Conservation (phyloP, 441 rosid genomes). For the Flueggea neowawraea region DNA sequence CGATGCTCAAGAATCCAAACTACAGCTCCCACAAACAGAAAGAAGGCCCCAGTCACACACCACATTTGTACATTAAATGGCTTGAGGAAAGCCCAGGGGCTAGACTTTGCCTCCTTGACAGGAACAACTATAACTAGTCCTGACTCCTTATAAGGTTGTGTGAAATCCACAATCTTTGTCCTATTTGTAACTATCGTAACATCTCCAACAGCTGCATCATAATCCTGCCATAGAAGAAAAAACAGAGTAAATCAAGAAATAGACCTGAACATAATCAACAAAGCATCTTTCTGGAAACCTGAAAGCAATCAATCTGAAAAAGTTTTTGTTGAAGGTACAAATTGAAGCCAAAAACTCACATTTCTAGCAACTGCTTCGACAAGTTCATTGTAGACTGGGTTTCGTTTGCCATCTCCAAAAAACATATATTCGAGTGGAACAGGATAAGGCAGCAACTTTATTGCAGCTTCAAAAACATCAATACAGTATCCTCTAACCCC, state of each 20-base stretch:
- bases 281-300: not conserved
- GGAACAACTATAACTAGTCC: conserved; percentile 91
- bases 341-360: conserved; percentile 44
- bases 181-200: conserved; percentile 70
- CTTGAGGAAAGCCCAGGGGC: conserved; percentile 94
- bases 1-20: conserved; percentile 99
- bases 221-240: conserved; percentile 34
- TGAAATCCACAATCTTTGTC: conserved; percentile 85
- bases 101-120: conserved; percentile 59
- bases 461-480: conserved; percentile 89
- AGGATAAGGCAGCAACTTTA: conserved; percentile 77
- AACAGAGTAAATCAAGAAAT: conserved; percentile 1
- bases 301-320: not conserved
- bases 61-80: conserved; percentile 89
- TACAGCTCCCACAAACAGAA: conserved; percentile 84
- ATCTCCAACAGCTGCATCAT: conserved; percentile 91
- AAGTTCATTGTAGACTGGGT: conserved; percentile 60
- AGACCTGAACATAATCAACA: conserved; percentile 2
- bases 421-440: conserved; percentile 64
- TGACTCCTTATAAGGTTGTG: conserved; percentile 94
- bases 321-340: too few species aligned
- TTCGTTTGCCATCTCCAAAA: conserved; percentile 61
- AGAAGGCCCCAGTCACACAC: conserved; percentile 80
- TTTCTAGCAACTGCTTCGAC: conserved; percentile 50
- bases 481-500: conserved; percentile 86